A percentile compares a stretch with the other conserved stretches of the same genome.
Conservation (phyloP, 371 early-diverging fungal species). For the Enteropsectra breve region DNA sequence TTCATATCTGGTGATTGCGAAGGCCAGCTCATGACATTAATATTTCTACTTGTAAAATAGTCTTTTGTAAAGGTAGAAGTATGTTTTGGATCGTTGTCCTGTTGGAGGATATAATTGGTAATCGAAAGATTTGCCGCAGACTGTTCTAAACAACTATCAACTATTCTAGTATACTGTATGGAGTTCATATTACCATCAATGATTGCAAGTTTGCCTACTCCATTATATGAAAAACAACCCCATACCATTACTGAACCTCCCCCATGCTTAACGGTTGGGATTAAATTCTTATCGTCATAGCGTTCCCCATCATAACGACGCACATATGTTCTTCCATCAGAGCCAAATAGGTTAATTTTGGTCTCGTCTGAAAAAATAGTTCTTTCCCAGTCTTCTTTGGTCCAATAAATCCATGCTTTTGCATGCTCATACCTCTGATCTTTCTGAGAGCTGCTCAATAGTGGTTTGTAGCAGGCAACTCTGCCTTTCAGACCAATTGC, state of each 20-base stretch:
- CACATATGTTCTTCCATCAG: not conserved
- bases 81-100: not conserved
- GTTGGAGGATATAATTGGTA: not conserved
- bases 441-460: not conserved
- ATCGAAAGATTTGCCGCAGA: not conserved
- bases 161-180: not conserved
- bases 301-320: not conserved
- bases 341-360: not conserved
- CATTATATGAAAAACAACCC: not conserved
- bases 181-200: not conserved
- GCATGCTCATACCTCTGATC: not conserved
- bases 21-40: conserved; percentile 6
- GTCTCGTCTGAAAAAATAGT: not conserved
- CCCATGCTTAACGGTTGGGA: not conserved
- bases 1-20: conserved; percentile 22
- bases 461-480: not conserved
- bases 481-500: not conserved
- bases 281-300: not conserved
- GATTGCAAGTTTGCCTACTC: not conserved
- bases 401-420: not conserved
- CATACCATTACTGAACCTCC: not conserved
- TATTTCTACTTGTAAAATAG: not conserved
- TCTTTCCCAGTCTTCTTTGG: not conserved
- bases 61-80: not conserved
- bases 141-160: not conserved